phyloP scores from a whole-genome alignment of 768 basidiomycete genomes.

The Tricholoma saponaceum region DNA sequence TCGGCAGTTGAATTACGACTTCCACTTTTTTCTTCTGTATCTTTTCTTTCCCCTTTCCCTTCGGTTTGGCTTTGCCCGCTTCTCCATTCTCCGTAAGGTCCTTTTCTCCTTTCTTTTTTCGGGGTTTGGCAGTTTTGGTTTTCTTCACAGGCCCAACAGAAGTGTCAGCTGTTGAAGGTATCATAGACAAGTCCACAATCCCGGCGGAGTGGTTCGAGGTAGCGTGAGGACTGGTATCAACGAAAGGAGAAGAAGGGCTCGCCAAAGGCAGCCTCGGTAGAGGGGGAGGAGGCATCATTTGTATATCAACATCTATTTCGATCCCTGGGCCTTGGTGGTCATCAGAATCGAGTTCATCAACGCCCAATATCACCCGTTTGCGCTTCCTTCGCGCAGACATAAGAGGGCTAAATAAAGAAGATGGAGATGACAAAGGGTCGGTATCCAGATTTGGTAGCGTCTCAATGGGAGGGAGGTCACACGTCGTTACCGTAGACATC shows the following conservation, averaged over 20 bases:
- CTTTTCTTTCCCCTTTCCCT: slow-evolving; percentile 21
- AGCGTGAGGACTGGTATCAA: not conserved
- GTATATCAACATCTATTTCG: slow-evolving; percentile 3
- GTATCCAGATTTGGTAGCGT: slow-evolving; percentile 22
- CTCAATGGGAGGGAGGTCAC: slow-evolving; percentile 29
- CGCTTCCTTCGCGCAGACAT: slow-evolving; percentile 12
- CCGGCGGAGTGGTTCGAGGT: not conserved
- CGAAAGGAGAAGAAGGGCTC: slow-evolving; percentile 35
- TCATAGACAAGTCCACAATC: not conserved
- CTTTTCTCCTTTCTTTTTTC: slow-evolving; percentile 14
- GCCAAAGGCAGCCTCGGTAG: slow-evolving; percentile 44
- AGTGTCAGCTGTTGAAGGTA: not conserved
- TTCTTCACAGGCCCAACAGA: not conserved
- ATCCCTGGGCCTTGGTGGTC: slow-evolving; percentile 1
- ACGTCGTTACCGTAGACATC: slow-evolving; percentile 21
- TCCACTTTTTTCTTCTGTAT: slow-evolving; percentile 22
- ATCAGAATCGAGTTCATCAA: slow-evolving; percentile 27
- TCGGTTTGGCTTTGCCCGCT: slow-evolving; percentile 11
- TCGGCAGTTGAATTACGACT: slow-evolving; percentile 12
- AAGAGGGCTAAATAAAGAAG: slow-evolving; percentile 24
- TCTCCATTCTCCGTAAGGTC: slow-evolving; percentile 1
- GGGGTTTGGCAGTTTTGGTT: slow-evolving; percentile 7
- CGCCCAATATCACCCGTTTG: slow-evolving; percentile 11
- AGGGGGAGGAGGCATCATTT: slow-evolving; percentile 13
- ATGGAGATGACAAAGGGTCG: slow-evolving; percentile 28